Base-by-base conservation (phyloP, 345 rosid species). In the Clarkia xantiana region DNA sequence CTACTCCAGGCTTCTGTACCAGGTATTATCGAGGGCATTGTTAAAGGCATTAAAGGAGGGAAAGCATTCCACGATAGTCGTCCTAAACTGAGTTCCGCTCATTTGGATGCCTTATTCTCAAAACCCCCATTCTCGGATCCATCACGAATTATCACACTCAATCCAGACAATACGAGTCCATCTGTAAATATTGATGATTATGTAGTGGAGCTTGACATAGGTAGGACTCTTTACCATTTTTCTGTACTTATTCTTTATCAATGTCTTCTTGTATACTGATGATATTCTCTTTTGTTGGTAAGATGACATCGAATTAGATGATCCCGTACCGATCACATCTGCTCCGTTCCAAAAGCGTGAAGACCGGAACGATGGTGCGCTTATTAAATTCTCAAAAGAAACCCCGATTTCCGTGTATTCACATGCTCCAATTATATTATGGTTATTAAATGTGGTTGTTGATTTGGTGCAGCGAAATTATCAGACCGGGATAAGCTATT, bases 301-400 rank as follows among this genome's bases (percentile, higher is more conserved):
- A 90, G 96, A 83, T 74, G 94, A 83, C 75, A 76, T 90, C 40
- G 69, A 76, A 47, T 72, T 90, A 42, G 91, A 86, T 53, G 97
- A 74, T 57, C 72, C 71, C 44, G 25, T 66, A 18, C 20, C 54
- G 16, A 47, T 62, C 41, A 42, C 66, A 45, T 72, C 80, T 62
- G 43, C 67, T 46, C 56, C 70, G 6, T 68, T 22, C 16, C 67
- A 14, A 61, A 71, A 66, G 55, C 59, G 63, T 55, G 79, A 79
- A 48, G 59, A 47, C 58, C 73, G 55, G 59, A 80, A 86, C 72
- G 55, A 40, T 12, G 45, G 3, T 23, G 25, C 38, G 54, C 14
- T 46, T 53, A 42, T 49, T 15, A 40, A 18, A 22, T 47, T 8
- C 43, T 39, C 40, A 16, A 39, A 18, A 12, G 11, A 0, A 39